phyloP scores from a whole-genome alignment of 2,329 filamentous ascomycete genomes.

The Alternaria burnsii region DNA sequence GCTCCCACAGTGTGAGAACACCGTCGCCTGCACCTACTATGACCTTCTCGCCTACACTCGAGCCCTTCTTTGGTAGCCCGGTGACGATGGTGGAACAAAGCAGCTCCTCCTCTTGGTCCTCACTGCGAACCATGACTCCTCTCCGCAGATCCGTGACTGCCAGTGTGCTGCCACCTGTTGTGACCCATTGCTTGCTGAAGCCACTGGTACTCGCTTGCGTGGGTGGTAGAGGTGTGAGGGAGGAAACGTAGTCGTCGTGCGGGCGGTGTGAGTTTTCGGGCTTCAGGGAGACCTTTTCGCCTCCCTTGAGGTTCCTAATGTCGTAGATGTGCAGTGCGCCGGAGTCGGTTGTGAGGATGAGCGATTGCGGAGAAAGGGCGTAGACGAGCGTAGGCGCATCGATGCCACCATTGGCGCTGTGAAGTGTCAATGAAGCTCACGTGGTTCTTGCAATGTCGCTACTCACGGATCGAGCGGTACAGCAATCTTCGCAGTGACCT shows the following conservation, averaged over 20 bases:
- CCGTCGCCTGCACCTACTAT: constrained; percentile 81
- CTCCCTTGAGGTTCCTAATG: constrained; percentile 64
- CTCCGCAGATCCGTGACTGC: constrained; percentile 88
- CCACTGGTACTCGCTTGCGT: constrained; percentile 84
- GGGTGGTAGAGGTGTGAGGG: constrained; percentile 82
- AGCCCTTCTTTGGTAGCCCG: constrained; percentile 74
- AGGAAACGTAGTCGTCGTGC: constrained; percentile 92
- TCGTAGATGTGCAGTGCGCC: constrained; percentile 90
- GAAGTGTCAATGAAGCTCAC: constrained; percentile 17
- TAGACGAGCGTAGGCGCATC: constrained; percentile 85
- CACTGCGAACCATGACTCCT: constrained; percentile 86
- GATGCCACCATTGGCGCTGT: constrained; percentile 55
- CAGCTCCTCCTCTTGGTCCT: constrained; percentile 94
- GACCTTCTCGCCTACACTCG: constrained; percentile 76
- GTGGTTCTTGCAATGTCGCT: not conserved
- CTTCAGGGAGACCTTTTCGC: constrained; percentile 60
- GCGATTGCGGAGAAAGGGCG: constrained; percentile 83
- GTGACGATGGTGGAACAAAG: constrained; percentile 81
- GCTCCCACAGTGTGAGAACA: constrained; percentile 91
- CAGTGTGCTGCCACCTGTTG: constrained; percentile 88
- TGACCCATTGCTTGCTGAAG: constrained; percentile 93
- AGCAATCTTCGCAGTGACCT: constrained; percentile 82
- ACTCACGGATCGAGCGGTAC: constrained; percentile 66
- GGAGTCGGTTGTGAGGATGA: constrained; percentile 90
- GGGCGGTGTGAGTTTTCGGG: constrained; percentile 81